Percentiles rank a stretch among this genome's conserved stretches.
phyloP scores from a whole-genome alignment of 163 green algal genomes.

The Scenedesmus sp. region DNA sequence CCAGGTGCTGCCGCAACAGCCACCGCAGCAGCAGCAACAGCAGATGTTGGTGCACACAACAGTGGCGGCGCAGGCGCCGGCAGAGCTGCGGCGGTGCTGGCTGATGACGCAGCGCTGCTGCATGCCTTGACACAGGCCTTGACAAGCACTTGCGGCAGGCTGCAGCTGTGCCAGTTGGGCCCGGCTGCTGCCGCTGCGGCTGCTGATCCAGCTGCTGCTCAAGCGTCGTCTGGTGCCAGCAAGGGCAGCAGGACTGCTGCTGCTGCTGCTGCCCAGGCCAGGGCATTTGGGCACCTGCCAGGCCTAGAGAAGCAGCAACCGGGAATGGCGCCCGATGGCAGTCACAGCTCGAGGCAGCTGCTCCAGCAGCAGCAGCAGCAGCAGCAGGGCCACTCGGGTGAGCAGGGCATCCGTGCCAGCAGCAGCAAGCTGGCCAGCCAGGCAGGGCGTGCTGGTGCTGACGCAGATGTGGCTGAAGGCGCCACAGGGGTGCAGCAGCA shows the following conservation, averaged over 20 bases:
- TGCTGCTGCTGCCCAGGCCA: neutral
- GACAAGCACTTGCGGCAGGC: neutral
- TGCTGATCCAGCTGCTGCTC: neutral
- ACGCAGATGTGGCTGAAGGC: neutral
- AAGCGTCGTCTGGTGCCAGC: neutral
- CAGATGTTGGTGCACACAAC: neutral
- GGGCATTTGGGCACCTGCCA: neutral
- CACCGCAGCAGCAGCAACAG: neutral
- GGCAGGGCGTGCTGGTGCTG: neutral
- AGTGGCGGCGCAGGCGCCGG: neutral
- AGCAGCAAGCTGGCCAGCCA: neutral
- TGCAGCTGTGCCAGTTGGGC: neutral
- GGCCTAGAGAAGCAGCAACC: neutral
- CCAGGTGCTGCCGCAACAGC: neutral
- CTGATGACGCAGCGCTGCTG: conserved; percentile 20
- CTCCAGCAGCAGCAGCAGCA: neutral
- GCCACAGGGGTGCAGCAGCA: neutral
- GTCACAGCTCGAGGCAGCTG: neutral
- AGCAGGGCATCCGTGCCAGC: neutral
- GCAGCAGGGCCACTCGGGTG: neutral
- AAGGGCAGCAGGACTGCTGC: neutral
- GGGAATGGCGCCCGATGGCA: neutral
- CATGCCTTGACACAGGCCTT: conserved; percentile 9
- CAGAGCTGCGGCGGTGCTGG: neutral
- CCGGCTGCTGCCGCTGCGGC: conserved; percentile 25